Conservation (phyloP, 1,284 basidiomycete species). For the Malassezia furfur region DNA sequence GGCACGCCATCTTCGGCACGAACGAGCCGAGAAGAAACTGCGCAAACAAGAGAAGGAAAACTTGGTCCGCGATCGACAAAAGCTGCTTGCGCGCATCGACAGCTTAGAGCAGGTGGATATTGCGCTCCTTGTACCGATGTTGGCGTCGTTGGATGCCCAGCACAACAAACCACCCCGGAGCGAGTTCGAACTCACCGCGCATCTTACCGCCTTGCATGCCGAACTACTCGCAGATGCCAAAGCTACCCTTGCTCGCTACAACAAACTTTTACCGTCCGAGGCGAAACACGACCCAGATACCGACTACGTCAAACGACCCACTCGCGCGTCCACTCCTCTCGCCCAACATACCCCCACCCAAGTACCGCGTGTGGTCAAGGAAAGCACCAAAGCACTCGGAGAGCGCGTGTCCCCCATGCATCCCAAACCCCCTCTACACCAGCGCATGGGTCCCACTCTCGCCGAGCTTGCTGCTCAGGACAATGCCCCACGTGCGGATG, state of each 20-base stretch:
- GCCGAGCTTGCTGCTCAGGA: background rate
- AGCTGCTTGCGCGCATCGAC: background rate
- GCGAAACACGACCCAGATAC: background rate
- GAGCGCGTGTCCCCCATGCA: background rate
- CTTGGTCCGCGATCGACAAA: slow-evolving; percentile 11
- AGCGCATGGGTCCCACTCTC: background rate
- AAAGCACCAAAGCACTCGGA: background rate
- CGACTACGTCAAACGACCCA: too few relatives aligned
- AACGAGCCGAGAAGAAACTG: slow-evolving; percentile 15
- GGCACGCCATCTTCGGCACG: slow-evolving; percentile 4
- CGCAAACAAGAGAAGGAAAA: slow-evolving; percentile 14
- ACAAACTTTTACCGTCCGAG: slow-evolving; percentile 13
- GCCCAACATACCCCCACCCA: background rate
- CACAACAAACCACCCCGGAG: background rate
- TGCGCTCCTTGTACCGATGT: slow-evolving; percentile 4
- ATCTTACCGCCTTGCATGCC: background rate
- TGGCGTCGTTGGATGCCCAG: slow-evolving; percentile 6
- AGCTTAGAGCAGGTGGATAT: slow-evolving; percentile 9
- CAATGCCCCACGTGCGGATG: background rate
- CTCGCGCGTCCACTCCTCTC: background rate
- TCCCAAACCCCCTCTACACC: background rate
- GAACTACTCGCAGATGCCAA: slow-evolving; percentile 6
- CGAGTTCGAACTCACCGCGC: background rate
- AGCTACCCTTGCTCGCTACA: slow-evolving; percentile 7
- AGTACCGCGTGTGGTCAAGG: background rate